Conservation (phyloP, 768 basidiomycete genomes). For the Arthromyces matolae region DNA sequence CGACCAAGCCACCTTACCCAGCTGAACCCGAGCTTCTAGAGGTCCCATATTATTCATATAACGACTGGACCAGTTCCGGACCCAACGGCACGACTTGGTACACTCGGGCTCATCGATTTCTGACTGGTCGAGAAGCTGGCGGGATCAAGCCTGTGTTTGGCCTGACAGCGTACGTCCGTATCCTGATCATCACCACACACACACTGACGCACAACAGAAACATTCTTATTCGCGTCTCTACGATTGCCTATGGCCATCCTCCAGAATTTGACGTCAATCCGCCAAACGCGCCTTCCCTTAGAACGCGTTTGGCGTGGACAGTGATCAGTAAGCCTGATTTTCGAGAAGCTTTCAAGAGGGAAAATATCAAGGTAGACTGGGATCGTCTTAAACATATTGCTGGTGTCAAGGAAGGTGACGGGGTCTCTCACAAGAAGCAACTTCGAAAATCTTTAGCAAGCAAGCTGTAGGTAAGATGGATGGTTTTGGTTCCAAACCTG, state of each 20-base stretch:
- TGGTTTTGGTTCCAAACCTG: neutral
- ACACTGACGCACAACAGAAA: slow-evolving; percentile 25
- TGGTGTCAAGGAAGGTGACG: slow-evolving; percentile 17
- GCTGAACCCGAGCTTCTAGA: slow-evolving; percentile 51
- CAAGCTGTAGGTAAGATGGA: slow-evolving; percentile 16
- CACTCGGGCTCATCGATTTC: slow-evolving; percentile 69
- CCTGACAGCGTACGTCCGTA: slow-evolving; percentile 69
- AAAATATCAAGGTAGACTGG: slow-evolving; percentile 34
- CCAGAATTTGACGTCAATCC: slow-evolving; percentile 43
- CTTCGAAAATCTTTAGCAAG: slow-evolving; percentile 6
- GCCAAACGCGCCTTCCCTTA: slow-evolving; percentile 30
- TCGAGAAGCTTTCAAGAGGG: slow-evolving; percentile 35
- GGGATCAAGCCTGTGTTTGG: slow-evolving; percentile 90
- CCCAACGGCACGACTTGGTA: slow-evolving; percentile 33
- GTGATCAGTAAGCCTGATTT: slow-evolving; percentile 35
- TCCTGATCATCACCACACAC: neutral
- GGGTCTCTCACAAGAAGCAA: slow-evolving; percentile 8
- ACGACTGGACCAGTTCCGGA: slow-evolving; percentile 48
- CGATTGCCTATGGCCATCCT: slow-evolving; percentile 39
- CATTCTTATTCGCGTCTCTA: slow-evolving; percentile 44
- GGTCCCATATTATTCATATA: slow-evolving; percentile 61
- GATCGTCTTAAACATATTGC: slow-evolving; percentile 24
- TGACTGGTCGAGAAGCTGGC: slow-evolving; percentile 81
- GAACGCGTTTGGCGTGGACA: slow-evolving; percentile 43
- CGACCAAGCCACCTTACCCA: slow-evolving; percentile 54